Conservation (phyloP, 2,329 filamentous ascomycete genomes). For the Aaosphaeria pasadenensis region DNA sequence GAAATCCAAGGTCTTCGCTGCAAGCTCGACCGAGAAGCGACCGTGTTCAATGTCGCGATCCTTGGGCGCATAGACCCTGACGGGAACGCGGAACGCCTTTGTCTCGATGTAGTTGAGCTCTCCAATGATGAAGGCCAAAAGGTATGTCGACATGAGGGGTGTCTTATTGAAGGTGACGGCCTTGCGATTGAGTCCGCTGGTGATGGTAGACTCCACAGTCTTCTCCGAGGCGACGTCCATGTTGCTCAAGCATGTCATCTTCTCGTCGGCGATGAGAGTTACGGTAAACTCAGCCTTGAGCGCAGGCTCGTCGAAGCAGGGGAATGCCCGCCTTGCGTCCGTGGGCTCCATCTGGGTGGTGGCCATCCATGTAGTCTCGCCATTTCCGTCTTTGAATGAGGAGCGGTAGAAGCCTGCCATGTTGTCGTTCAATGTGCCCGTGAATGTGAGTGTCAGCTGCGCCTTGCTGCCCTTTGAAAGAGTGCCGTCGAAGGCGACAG, state of each 20-base stretch:
- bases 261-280: constrained; percentile 85
- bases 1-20: constrained; percentile 84
- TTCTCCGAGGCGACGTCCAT: constrained; percentile 88
- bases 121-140: constrained; percentile 89
- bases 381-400: constrained; percentile 81
- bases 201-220: constrained; percentile 64
- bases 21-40: constrained; percentile 84
- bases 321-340: constrained; percentile 87
- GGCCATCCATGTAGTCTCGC: constrained; percentile 76
- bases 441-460: constrained; percentile 73
- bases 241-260: constrained; percentile 89
- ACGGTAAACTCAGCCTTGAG: constrained; percentile 92
- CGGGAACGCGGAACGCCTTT: constrained; percentile 83
- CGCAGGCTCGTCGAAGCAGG: constrained; percentile 93
- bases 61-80: constrained; percentile 90
- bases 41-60: constrained; percentile 89
- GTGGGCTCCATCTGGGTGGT: constrained; percentile 97
- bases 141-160: constrained; percentile 93
- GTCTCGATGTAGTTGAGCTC: constrained; percentile 94
- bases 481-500: constrained; percentile 71
- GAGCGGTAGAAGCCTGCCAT: constrained; percentile 98
- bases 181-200: constrained; percentile 64
- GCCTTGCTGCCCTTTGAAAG: constrained; percentile 75
- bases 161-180: constrained; percentile 89
- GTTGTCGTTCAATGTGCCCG: constrained; percentile 80